Percentiles rank a stretch among this genome's conserved stretches.
phyloP scores from a whole-genome alignment of 257 asterid genomes.

The Solanum virginianum region DNA sequence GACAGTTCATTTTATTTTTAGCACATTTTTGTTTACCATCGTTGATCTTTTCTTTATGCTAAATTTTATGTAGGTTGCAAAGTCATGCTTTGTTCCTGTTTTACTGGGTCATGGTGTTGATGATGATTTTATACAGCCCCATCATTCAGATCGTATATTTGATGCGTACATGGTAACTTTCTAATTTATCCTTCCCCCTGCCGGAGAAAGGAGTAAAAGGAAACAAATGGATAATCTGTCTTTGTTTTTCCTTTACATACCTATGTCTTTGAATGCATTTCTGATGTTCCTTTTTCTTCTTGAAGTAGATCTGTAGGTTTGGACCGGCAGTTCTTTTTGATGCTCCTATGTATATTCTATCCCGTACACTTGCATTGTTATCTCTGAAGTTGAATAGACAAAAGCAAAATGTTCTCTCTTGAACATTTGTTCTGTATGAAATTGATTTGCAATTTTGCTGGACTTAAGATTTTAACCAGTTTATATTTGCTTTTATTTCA shows the following conservation, averaged over 20 bases:
- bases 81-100: constrained; percentile 79
- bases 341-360: not conserved
- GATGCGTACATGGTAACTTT: constrained; percentile 67
- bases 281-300: not conserved
- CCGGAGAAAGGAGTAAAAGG: not conserved
- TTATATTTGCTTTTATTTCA: not conserved
- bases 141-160: constrained; percentile 77
- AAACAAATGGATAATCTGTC: not conserved
- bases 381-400: not conserved
- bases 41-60: not conserved
- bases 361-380: not conserved
- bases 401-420: not conserved
- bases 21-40: not conserved
- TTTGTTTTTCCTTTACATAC: not conserved
- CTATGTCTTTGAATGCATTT: not conserved
- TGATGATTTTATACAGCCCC: constrained; percentile 90
- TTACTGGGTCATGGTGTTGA: constrained; percentile 81
- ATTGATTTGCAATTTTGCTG: not conserved
- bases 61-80: constrained; percentile 50
- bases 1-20: not conserved
- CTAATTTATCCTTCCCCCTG: not conserved
- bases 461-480: not conserved
- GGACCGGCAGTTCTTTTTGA: not conserved
- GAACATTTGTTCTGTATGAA: not conserved
- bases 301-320: not conserved